Conservation (phyloP, 331 rosid genomes). For the Rosa hybrid region DNA sequence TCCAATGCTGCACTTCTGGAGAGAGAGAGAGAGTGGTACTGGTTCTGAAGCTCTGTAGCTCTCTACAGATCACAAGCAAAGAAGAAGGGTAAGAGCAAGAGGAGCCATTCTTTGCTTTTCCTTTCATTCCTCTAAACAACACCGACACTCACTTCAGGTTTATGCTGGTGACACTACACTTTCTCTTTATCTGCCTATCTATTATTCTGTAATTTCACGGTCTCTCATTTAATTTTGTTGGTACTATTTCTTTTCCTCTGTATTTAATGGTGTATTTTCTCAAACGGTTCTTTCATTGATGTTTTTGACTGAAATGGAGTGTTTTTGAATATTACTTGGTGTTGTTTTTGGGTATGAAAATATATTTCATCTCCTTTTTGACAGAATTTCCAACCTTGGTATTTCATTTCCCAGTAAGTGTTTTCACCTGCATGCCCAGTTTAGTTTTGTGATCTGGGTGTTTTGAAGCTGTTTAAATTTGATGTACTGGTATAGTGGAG, state of each 20-base stretch:
- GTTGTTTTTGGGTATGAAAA: constrained; percentile 8
- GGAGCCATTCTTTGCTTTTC: neutral
- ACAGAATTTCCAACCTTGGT: neutral
- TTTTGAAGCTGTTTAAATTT: neutral
- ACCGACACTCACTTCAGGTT: constrained; percentile 30
- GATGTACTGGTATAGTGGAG: neutral
- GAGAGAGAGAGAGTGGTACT: constrained; percentile 1
- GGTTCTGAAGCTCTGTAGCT: neutral
- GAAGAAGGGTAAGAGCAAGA: neutral
- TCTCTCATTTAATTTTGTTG: constrained; percentile 21
- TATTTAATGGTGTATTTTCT: constrained; percentile 12
- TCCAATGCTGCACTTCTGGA: neutral
- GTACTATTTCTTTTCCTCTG: constrained; percentile 6
- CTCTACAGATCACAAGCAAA: constrained; percentile 8
- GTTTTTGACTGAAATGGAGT: constrained; percentile 10
- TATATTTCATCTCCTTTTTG: constrained; percentile 8
- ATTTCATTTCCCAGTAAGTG: neutral
- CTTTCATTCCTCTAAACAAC: neutral
- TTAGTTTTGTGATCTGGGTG: neutral
- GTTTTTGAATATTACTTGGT: neutral
- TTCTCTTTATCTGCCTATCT: neutral
- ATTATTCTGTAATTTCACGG: neutral
- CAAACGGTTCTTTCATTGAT: neutral
- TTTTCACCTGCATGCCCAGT: neutral
- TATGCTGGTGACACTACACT: constrained; percentile 11